Conservation (phyloP, 768 basidiomycete species). For the Suillus sp. region DNA sequence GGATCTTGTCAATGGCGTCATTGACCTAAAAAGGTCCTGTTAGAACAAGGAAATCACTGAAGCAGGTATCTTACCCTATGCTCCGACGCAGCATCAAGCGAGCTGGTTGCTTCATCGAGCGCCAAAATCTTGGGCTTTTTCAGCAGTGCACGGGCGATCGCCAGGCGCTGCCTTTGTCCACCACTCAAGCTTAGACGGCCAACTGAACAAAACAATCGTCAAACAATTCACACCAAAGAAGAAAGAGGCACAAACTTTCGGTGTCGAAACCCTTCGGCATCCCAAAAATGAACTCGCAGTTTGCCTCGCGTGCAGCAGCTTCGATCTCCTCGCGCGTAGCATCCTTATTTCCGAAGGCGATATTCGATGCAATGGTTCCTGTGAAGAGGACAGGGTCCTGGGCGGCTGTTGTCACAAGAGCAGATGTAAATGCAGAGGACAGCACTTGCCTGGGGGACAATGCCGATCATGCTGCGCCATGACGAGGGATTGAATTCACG, state of each 20-base stretch:
- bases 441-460: slow-evolving; percentile 77
- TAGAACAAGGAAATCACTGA: not conserved
- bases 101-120: slow-evolving; percentile 88
- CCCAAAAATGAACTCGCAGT: slow-evolving; percentile 95
- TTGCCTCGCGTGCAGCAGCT: slow-evolving; percentile 84
- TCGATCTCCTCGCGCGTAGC: slow-evolving; percentile 86
- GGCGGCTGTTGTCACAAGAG: not conserved
- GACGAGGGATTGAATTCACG: slow-evolving; percentile 81
- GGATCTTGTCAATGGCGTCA: slow-evolving; percentile 87
- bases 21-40: slow-evolving; percentile 57
- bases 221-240: slow-evolving; percentile 6
- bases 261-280: slow-evolving; percentile 96
- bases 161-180: slow-evolving; percentile 79
- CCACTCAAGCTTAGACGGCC: slow-evolving; percentile 44
- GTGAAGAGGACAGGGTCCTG: slow-evolving; percentile 86
- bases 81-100: slow-evolving; percentile 88
- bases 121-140: slow-evolving; percentile 88
- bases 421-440: not conserved
- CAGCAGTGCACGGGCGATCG: slow-evolving; percentile 84
- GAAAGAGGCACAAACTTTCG: slow-evolving; percentile 56
- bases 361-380: slow-evolving; percentile 93
- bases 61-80: slow-evolving; percentile 52
- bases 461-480: slow-evolving; percentile 87
- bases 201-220: slow-evolving; percentile 41
- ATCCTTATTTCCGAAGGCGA: slow-evolving; percentile 78